These are phyloP conservation scores for Galeopsis tetrahit DNA, from an alignment of 257 asterid genomes.

Conservation along the genomic window DNA sequence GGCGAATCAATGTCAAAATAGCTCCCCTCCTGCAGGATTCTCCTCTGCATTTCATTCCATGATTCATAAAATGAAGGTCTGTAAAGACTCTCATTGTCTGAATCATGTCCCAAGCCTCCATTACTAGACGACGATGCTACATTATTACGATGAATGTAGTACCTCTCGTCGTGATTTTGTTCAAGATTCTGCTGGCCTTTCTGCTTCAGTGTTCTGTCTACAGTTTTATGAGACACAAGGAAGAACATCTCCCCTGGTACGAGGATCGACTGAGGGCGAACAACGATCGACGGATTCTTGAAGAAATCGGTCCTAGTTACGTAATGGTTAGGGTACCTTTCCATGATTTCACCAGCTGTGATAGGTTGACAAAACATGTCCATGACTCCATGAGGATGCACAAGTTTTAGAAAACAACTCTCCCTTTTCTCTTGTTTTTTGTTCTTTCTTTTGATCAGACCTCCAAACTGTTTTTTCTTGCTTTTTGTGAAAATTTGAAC, in stretches of 20 bases:
- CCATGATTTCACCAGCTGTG: constrained; percentile 57
- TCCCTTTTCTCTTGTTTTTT: constrained; percentile 30
- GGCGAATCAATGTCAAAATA: constrained; percentile 30
- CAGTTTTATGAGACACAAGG: constrained; percentile 43
- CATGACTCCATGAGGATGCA: constrained; percentile 52
- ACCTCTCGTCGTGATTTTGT: neutral
- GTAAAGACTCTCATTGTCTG: constrained; percentile 22
- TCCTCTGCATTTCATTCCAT: constrained; percentile 43
- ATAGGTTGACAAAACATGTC: constrained; percentile 51
- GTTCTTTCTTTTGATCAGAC: constrained; percentile 24
- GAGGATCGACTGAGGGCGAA: constrained; percentile 61
- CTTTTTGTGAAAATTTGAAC: constrained; percentile 21
- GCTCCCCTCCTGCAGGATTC: too few species aligned
- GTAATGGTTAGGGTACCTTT: constrained; percentile 60
- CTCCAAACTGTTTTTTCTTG: constrained; percentile 32
- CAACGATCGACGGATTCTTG: constrained; percentile 62
- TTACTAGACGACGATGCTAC: neutral
- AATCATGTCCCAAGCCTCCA: constrained; percentile 25
- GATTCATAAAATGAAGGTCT: constrained; percentile 36
- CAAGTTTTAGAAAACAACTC: constrained; percentile 51
- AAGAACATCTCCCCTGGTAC: constrained; percentile 42
- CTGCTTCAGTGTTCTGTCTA: constrained; percentile 38
- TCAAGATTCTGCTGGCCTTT: constrained; percentile 30
- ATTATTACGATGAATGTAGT: neutral
- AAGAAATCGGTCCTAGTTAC: constrained; percentile 75